Evolutionary conservation across 1,139 yeast genomes (phyloP).

Genomic region (Debaryomyces robertsiae): DNA sequence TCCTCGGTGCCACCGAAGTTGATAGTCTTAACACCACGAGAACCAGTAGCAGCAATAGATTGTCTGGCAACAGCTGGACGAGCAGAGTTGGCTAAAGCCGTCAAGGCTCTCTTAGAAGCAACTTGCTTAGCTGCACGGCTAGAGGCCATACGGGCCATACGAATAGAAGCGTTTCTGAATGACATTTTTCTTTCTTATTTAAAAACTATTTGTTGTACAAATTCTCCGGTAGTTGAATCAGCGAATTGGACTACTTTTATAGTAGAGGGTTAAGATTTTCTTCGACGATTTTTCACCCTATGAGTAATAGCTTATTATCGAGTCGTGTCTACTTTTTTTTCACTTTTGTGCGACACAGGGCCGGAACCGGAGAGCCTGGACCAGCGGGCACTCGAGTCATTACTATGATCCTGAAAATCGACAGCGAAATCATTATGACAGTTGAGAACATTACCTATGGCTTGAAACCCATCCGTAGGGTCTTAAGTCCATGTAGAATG

Average conservation of each 20-base stretch:
- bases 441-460: no score
- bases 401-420: no score
- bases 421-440: no score
- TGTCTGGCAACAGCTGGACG: conserved; percentile 47
- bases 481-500: no score
- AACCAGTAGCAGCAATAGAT: conserved; percentile 40
- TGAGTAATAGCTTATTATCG: conserved; percentile 8
- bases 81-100: conserved; percentile 57
- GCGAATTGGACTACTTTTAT: conserved; percentile 7
- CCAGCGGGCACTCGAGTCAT: no score
- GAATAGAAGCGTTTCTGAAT: conserved; percentile 62
- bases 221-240: conserved; percentile 5
- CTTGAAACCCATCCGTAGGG: no score
- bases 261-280: conserved; percentile 2
- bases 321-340: conserved; percentile 2
- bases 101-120: conserved; percentile 66
- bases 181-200: conserved; percentile 42
- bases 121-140: conserved; percentile 51
- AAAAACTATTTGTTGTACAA: conserved; percentile 6
- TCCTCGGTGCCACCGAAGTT: conserved; percentile 96
- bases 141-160: conserved; percentile 64
- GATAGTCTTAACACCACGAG: conserved; percentile 93
- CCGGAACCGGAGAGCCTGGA: conserved; percentile 11
- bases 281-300: conserved; percentile 9
- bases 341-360: conserved; percentile 11